A percentile compares a stretch with the other conserved stretches of the same genome.
phyloP scores from a whole-genome alignment of 257 asterid species.

The Solanum sejunctum region DNA sequence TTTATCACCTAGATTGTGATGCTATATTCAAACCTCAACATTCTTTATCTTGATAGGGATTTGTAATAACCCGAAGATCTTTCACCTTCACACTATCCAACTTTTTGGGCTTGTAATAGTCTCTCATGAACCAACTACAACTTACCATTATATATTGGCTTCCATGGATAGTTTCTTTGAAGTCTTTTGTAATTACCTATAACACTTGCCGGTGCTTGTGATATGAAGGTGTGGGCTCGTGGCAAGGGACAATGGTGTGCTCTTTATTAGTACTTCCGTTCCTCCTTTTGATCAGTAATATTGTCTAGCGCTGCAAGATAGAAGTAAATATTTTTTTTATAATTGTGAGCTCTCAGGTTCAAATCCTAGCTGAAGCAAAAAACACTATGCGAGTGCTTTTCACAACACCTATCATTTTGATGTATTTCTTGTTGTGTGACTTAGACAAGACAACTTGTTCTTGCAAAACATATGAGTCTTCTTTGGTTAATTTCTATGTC shows the following conservation, averaged over 20 bases:
- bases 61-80: background rate
- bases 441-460: background rate
- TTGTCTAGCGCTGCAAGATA: background rate
- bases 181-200: background rate
- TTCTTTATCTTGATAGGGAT: background rate
- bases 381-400: background rate
- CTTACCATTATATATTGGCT: background rate
- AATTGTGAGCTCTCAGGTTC: background rate
- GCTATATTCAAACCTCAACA: background rate
- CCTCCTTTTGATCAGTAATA: background rate
- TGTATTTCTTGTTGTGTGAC: background rate
- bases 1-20: background rate
- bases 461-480: background rate
- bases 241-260: background rate
- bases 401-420: background rate
- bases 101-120: background rate
- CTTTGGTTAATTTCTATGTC: background rate
- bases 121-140: background rate
- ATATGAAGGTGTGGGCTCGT: background rate
- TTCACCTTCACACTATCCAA: background rate
- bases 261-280: background rate
- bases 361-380: background rate
- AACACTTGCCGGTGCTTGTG: background rate
- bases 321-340: background rate
- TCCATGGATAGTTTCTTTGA: background rate